These are phyloP conservation scores for Salix udensis DNA, from an alignment of 345 rosid genomes.

Conservation along the genomic window DNA sequence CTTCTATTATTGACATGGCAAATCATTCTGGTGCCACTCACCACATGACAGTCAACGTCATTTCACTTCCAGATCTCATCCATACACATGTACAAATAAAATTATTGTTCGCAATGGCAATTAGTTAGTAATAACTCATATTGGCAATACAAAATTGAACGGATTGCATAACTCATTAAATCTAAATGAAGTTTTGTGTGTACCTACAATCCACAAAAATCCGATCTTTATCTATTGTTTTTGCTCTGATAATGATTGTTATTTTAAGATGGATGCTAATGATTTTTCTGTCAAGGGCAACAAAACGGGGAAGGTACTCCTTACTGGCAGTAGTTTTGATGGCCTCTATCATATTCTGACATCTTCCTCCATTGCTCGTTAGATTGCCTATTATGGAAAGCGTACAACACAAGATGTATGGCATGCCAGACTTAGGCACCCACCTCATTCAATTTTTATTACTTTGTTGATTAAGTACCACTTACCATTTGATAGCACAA, in stretches of 20 bases:
- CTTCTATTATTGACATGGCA: no score
- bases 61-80: accelerated
- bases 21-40: neutral
- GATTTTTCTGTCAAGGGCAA: no score
- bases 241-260: no score
- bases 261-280: no score
- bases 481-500: neutral
- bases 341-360: no score
- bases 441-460: neutral
- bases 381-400: neutral
- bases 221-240: no score
- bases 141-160: neutral
- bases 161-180: no score
- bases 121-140: neutral
- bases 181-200: neutral
- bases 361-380: no score
- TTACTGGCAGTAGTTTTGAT: neutral
- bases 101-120: neutral
- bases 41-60: neutral
- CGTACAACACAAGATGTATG: neutral
- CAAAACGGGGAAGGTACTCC: no score
- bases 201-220: no score
- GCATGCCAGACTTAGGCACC: neutral
- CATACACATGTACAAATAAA: neutral
- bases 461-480: no score